Percentiles rank a stretch among this genome's conserved stretches.
Conservation (phyloP, 1,139 yeast genomes). For the Hansenula lynferdii region DNA sequence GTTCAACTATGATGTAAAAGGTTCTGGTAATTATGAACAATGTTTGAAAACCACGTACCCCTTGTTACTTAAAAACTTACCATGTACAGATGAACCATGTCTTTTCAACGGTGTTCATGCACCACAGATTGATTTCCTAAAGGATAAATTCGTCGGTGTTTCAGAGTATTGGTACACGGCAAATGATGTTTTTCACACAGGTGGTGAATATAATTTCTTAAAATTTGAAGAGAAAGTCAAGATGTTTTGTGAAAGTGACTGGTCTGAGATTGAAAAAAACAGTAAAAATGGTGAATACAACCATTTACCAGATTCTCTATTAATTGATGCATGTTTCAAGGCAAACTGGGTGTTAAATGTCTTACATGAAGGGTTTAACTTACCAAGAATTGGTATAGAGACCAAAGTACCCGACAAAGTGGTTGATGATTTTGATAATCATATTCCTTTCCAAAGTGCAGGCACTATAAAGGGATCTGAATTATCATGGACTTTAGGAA, state of each 20-base stretch:
- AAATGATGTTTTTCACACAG: conserved; percentile 71
- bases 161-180: conserved; percentile 88
- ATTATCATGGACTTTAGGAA: conserved; percentile 65
- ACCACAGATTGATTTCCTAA: conserved; percentile 64
- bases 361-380: conserved; percentile 72
- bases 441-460: conserved; percentile 58
- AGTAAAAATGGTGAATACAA: conserved; percentile 43
- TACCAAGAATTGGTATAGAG: conserved; percentile 61
- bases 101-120: conserved; percentile 79
- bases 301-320: conserved; percentile 33
- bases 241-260: conserved; percentile 61
- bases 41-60: conserved; percentile 71
- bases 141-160: conserved; percentile 70
- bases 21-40: conserved; percentile 65
- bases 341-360: conserved; percentile 79
- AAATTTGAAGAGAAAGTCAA: conserved; percentile 56
- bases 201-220: conserved; percentile 68
- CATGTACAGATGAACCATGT: conserved; percentile 72
- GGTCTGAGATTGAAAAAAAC: conserved; percentile 48
- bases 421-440: conserved; percentile 29
- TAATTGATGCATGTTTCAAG: conserved; percentile 71
- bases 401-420: conserved; percentile 23
- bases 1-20: conserved; percentile 44
- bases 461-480: conserved; percentile 55
- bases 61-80: conserved; percentile 60